phyloP scores from a whole-genome alignment of 2,329 filamentous ascomycete species.

The Akanthomyces dipterigenus region DNA sequence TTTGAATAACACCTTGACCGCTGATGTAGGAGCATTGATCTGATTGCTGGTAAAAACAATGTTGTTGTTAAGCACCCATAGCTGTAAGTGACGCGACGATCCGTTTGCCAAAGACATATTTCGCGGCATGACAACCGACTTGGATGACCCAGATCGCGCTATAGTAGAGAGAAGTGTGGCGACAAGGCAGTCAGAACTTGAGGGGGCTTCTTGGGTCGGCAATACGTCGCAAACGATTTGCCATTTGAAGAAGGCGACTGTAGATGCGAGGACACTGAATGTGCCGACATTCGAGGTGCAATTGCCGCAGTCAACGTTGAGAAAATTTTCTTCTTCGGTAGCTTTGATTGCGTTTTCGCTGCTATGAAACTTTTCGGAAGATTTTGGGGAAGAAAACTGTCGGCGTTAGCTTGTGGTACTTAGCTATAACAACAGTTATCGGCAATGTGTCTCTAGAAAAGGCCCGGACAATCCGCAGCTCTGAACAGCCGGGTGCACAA shows the following conservation, averaged over 20 bases:
- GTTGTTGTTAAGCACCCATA: slow-evolving; percentile 52
- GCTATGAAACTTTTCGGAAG: slow-evolving; percentile 22
- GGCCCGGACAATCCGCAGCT: slow-evolving; percentile 40
- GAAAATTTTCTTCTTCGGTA: slow-evolving; percentile 21
- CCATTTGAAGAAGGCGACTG: slow-evolving; percentile 53
- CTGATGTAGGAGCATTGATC: slow-evolving; percentile 24
- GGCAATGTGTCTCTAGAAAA: slow-evolving; percentile 45
- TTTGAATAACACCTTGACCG: slow-evolving; percentile 49
- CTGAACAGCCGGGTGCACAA: slow-evolving; percentile 42
- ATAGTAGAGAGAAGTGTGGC: slow-evolving; percentile 47
- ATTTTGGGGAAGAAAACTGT: slow-evolving; percentile 30
- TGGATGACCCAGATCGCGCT: slow-evolving; percentile 50
- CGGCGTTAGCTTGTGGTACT: slow-evolving; percentile 20
- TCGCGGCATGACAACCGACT: slow-evolving; percentile 43
- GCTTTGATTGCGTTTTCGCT: slow-evolving; percentile 24
- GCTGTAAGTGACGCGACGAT: slow-evolving; percentile 30
- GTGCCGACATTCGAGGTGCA: slow-evolving; percentile 43
- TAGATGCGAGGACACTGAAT: slow-evolving; percentile 36
- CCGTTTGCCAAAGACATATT: background rate
- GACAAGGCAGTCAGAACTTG: slow-evolving; percentile 43
- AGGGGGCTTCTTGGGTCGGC: slow-evolving; percentile 25
- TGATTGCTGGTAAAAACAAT: slow-evolving; percentile 41
- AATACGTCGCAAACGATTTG: slow-evolving; percentile 36
- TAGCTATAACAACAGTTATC: slow-evolving; percentile 3
- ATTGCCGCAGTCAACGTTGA: slow-evolving; percentile 37